phyloP scores from a whole-genome alignment of 768 basidiomycete genomes.

The Favolaschia claudopus region DNA sequence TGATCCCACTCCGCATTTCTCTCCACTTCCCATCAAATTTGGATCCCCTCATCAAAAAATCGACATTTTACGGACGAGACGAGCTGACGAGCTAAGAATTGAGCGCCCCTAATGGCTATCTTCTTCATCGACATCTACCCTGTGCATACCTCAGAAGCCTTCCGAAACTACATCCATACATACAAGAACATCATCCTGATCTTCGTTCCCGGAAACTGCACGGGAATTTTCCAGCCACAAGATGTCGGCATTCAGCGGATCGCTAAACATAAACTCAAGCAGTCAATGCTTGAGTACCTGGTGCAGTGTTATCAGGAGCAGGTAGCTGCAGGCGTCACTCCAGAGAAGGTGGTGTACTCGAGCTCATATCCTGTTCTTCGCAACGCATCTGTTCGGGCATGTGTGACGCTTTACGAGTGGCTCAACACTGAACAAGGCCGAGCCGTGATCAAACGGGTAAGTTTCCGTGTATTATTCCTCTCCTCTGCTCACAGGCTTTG shows the following conservation, averaged over 20 bases:
- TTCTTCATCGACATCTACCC: constrained; percentile 37
- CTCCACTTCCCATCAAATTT: too few species aligned
- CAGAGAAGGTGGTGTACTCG: constrained; percentile 19
- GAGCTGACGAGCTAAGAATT: too few species aligned
- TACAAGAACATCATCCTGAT: constrained; percentile 20
- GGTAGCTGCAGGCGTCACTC: constrained; percentile 3
- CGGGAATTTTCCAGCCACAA: constrained; percentile 30
- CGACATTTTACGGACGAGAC: too few species aligned
- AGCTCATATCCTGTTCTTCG: constrained; percentile 22
- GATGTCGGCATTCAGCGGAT: constrained; percentile 32
- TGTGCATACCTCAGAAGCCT: constrained; percentile 34
- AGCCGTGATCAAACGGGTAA: constrained; percentile 14
- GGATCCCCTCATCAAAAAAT: constrained; percentile 24
- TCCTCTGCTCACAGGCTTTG: too few species aligned
- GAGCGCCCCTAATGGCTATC: too few species aligned
- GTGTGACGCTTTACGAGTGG: constrained; percentile 20
- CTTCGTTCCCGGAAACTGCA: constrained; percentile 31
- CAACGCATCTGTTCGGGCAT: constrained; percentile 18
- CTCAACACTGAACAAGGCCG: constrained; percentile 11
- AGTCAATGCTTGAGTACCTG: constrained; percentile 13
- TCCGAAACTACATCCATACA: constrained; percentile 22
- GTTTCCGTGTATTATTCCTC: too few species aligned
- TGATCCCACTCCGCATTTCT: too few species aligned
- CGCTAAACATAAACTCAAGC: constrained; percentile 29
- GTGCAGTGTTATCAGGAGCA: constrained; percentile 15